phyloP scores from a whole-genome alignment of 305 asterid species.

The Fraxinus paxiana region DNA sequence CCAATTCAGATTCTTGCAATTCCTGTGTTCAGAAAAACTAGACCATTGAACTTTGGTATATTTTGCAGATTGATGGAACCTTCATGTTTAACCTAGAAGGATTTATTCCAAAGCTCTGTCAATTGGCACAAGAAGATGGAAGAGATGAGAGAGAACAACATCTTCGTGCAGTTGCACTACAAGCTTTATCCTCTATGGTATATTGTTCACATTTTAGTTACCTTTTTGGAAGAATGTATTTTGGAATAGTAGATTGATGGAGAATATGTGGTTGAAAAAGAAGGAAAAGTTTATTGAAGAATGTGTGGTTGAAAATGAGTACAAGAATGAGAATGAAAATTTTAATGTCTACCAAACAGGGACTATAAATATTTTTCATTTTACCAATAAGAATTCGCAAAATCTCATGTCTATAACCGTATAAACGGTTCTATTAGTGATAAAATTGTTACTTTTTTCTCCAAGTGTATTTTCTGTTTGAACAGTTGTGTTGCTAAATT shows the following conservation, averaged over 20 bases:
- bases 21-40: slow-evolving; percentile 7
- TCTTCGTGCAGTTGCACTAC: slow-evolving; percentile 71
- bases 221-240: not conserved
- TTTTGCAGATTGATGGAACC: slow-evolving; percentile 80
- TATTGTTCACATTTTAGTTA: slow-evolving; percentile 14
- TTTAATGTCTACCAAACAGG: too few relatives aligned
- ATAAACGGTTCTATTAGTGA: not conserved
- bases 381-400: not conserved
- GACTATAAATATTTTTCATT: not conserved
- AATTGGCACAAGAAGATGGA: slow-evolving; percentile 84
- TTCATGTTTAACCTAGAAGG: slow-evolving; percentile 94
- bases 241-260: too few relatives aligned
- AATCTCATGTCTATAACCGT: not conserved
- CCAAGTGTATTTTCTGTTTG: not conserved
- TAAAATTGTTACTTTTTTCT: not conserved
- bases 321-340: too few relatives aligned
- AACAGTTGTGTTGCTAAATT: not conserved
- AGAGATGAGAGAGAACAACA: slow-evolving; percentile 58
- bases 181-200: slow-evolving; percentile 94
- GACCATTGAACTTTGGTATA: slow-evolving; percentile 23
- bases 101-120: slow-evolving; percentile 90
- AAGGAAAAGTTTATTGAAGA: too few relatives aligned
- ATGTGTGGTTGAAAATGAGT: too few relatives aligned
- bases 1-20: slow-evolving; percentile 7
- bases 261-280: too few relatives aligned